phyloP scores from a whole-genome alignment of 2,329 filamentous ascomycete genomes.

The Cytospora schulzeri region DNA sequence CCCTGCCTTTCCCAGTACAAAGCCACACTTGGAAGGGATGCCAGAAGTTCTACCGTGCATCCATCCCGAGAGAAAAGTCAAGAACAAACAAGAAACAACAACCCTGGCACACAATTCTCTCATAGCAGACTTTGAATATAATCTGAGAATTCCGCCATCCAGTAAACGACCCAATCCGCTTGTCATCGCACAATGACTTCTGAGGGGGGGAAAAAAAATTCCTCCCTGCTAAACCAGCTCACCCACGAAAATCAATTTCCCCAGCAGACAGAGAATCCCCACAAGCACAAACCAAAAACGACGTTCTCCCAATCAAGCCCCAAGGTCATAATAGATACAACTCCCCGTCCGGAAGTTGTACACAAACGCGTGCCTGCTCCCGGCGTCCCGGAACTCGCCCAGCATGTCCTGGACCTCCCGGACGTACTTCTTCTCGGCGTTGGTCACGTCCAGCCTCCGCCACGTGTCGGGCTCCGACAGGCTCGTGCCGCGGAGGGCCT shows the following conservation, averaged over 20 bases:
- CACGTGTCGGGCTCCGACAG: slow-evolving; percentile 82
- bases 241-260: background rate
- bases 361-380: slow-evolving; percentile 75
- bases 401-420: slow-evolving; percentile 81
- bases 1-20: background rate
- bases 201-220: background rate
- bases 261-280: background rate
- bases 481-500: slow-evolving; percentile 71
- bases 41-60: background rate
- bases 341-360: slow-evolving; percentile 88
- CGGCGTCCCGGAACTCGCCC: slow-evolving; percentile 59
- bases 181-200: background rate
- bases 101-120: background rate
- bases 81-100: background rate
- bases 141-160: background rate
- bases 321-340: slow-evolving; percentile 84
- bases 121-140: background rate
- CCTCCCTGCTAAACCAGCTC: background rate
- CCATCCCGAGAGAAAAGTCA: background rate
- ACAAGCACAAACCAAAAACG: background rate
- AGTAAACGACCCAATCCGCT: background rate
- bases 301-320: slow-evolving; percentile 39
- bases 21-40: background rate
- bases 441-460: slow-evolving; percentile 75
- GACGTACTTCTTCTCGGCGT: slow-evolving; percentile 79